Evolutionary conservation across 148 eudicot genomes (phyloP).

Genomic region (Diospyros kaki): DNA sequence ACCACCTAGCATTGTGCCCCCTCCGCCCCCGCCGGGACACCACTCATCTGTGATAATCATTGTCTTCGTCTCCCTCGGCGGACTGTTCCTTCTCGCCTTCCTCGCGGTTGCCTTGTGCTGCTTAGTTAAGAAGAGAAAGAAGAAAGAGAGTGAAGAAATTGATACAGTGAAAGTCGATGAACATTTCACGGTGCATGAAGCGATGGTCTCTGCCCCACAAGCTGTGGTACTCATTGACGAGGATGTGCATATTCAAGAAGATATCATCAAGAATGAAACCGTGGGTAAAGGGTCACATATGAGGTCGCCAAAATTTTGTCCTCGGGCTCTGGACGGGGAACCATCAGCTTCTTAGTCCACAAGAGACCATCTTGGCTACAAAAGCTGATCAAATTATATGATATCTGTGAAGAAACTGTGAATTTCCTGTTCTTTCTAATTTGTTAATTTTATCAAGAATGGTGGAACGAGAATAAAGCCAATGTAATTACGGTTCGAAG

Average conservation of each 20-base stretch:
- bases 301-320: slow-evolving; percentile 23
- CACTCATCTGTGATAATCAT: slow-evolving; percentile 51
- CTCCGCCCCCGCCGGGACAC: slow-evolving; percentile 57
- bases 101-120: slow-evolving; percentile 58
- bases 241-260: slow-evolving; percentile 59
- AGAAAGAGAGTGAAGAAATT: slow-evolving; percentile 35
- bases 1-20: slow-evolving; percentile 24
- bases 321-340: slow-evolving; percentile 25
- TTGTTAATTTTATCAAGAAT: too few relatives aligned
- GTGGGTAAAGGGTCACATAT: slow-evolving; percentile 25
- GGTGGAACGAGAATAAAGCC: too few relatives aligned
- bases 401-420: too few relatives aligned
- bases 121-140: slow-evolving; percentile 61
- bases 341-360: slow-evolving; percentile 19
- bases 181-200: slow-evolving; percentile 50
- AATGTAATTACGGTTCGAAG: too few relatives aligned
- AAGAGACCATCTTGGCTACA: not conserved
- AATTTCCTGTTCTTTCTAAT: too few relatives aligned
- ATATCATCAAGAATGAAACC: slow-evolving; percentile 39
- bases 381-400: not conserved
- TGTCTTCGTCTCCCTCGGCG: slow-evolving; percentile 67
- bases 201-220: slow-evolving; percentile 62
- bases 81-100: slow-evolving; percentile 71
- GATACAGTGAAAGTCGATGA: slow-evolving; percentile 56
- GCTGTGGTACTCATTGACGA: slow-evolving; percentile 56